A percentile compares a stretch with the other conserved stretches of the same genome.
These are phyloP conservation scores for Lineolata rhizophorae DNA, from an alignment of 495 filamentous ascomycete genomes.

Conservation along the genomic window DNA sequence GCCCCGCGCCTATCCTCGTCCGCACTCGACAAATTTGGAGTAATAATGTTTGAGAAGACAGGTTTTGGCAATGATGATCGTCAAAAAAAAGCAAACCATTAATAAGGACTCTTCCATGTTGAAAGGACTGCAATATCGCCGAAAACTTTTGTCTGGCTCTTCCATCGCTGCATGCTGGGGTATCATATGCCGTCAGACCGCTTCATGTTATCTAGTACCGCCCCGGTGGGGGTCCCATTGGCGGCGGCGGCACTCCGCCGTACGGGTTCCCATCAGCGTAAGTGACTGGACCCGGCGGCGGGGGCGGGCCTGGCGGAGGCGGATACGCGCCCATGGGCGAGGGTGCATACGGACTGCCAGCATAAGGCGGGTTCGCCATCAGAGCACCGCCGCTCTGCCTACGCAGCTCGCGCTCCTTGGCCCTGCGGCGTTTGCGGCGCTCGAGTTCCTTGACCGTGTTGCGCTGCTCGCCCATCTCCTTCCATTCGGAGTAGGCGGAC, in stretches of 20 bases:
- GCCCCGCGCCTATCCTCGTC: background rate
- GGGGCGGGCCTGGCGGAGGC: conserved; percentile 11
- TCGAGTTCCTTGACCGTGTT: conserved; percentile 25
- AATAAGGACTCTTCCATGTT: too few species aligned
- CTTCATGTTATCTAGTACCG: background rate
- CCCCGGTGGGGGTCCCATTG: conserved; percentile 11
- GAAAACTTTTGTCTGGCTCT: too few species aligned
- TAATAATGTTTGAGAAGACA: background rate
- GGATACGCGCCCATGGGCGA: conserved; percentile 1
- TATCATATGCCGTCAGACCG: background rate
- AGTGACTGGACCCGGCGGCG: conserved; percentile 7
- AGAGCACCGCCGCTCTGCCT: conserved; percentile 9
- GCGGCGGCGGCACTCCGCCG: conserved; percentile 13
- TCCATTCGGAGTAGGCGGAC: conserved; percentile 55
- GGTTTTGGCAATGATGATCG: background rate
- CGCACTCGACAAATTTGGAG: background rate
- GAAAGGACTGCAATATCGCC: too few species aligned
- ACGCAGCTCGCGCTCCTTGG: conserved; percentile 7
- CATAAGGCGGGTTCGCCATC: conserved; percentile 4
- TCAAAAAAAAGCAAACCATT: background rate
- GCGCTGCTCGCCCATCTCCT: conserved; percentile 38
- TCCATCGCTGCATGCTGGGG: too few species aligned
- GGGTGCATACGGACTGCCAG: background rate
- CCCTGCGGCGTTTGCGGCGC: conserved; percentile 10
- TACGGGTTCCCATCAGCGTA: conserved; percentile 17